A percentile compares a stretch with the other conserved stretches of the same genome.
Evolutionary conservation across 2,329 filamentous ascomycete species (phyloP).

Genomic region (Diaporthe batatas): DNA sequence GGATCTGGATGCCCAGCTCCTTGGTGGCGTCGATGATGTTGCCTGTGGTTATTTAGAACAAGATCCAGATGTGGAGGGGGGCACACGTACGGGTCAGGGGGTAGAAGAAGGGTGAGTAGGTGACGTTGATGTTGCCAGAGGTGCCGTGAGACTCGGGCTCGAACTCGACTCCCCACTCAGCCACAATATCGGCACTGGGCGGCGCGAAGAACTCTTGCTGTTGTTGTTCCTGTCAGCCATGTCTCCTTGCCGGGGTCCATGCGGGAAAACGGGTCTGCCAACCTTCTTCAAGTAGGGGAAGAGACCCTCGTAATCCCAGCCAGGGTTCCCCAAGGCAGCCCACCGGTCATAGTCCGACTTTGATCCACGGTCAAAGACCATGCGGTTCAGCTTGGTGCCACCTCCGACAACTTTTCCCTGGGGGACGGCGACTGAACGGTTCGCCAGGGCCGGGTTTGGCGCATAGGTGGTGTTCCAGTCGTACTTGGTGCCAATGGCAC

Average conservation of each 20-base stretch:
- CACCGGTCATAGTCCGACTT: constrained; percentile 48
- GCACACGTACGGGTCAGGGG: constrained; percentile 44
- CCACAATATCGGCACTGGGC: constrained; percentile 45
- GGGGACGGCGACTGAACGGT: constrained; percentile 36
- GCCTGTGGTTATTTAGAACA: constrained; percentile 25
- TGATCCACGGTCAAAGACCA: constrained; percentile 49
- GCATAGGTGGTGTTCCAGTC: constrained; percentile 48
- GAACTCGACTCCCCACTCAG: constrained; percentile 48
- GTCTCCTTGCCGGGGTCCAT: not conserved
- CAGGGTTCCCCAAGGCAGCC: constrained; percentile 48
- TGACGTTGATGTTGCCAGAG: constrained; percentile 48
- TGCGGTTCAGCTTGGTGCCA: constrained; percentile 48
- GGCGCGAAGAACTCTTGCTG: constrained; percentile 48
- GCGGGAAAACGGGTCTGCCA: not conserved
- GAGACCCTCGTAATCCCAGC: constrained; percentile 47
- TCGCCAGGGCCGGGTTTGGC: constrained; percentile 21
- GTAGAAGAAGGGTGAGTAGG: constrained; percentile 51
- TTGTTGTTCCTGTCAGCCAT: not conserved
- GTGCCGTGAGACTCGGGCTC: constrained; percentile 47
- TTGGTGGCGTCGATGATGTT: constrained; percentile 43
- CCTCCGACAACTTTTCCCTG: constrained; percentile 47
- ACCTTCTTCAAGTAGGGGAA: constrained; percentile 51
- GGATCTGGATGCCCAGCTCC: constrained; percentile 43
- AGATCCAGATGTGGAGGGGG: too few species aligned
- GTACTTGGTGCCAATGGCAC: constrained; percentile 45